phyloP scores from a whole-genome alignment of 2,329 filamentous ascomycete genomes.

The Aspergillus quadricinctus region DNA sequence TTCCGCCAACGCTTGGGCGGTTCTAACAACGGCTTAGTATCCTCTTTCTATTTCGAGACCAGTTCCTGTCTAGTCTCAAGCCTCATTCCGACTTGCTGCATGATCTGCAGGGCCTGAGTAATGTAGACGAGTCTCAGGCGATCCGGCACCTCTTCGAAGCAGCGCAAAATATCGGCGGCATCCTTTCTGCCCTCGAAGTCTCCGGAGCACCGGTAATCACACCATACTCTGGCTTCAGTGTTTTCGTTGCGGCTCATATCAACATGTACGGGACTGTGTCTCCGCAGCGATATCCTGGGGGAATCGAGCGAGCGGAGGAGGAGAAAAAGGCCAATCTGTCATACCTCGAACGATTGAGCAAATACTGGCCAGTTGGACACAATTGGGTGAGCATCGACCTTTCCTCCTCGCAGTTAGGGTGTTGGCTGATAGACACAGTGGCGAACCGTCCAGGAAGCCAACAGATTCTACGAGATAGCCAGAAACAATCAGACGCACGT shows the following conservation, averaged over 20 bases:
- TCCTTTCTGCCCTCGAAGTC: conserved; percentile 27
- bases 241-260: conserved; percentile 36
- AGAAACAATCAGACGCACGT: conserved; percentile 22
- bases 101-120: conserved; percentile 11
- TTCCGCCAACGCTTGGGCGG: neutral
- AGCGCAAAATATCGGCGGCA: conserved; percentile 29
- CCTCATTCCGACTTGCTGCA: conserved; percentile 19
- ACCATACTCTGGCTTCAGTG: conserved; percentile 35
- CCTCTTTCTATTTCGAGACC: conserved; percentile 33
- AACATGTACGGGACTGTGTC: conserved; percentile 37
- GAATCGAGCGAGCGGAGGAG: conserved; percentile 25
- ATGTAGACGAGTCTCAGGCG: conserved; percentile 13
- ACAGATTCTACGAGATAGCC: conserved; percentile 32
- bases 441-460: conserved; percentile 33
- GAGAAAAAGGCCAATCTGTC: conserved; percentile 29
- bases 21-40: conserved; percentile 17
- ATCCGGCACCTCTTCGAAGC: conserved; percentile 31
- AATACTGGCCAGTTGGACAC: conserved; percentile 32
- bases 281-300: conserved; percentile 30
- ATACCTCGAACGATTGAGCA: conserved; percentile 30
- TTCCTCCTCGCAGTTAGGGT: no score
- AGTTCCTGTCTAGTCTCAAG: conserved; percentile 30
- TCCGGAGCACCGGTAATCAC: conserved; percentile 32
- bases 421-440: conserved; percentile 19
- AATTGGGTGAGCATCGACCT: conserved; percentile 24